phyloP scores from a whole-genome alignment of 306 rosid species.

The Phaseolus lunatus region DNA sequence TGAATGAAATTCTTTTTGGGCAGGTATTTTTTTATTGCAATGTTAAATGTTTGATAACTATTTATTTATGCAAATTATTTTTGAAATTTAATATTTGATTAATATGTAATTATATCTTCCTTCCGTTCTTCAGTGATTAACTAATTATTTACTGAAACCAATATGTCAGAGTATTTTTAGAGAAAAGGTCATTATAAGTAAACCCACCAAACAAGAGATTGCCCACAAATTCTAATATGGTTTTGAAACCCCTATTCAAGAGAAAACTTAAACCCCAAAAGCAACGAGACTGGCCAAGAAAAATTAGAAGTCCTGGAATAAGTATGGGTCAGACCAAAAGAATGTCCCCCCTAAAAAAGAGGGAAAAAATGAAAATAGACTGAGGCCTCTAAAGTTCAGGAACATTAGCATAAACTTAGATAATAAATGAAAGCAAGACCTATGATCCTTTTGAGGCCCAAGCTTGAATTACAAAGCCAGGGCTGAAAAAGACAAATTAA shows the following conservation, averaged over 20 bases:
- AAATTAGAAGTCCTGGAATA: background rate
- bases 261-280: background rate
- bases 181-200: background rate
- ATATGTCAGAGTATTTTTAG: background rate
- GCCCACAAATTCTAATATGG: background rate
- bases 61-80: conserved; percentile 18
- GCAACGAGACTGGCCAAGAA: background rate
- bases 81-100: conserved; percentile 31
- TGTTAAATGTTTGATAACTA: conserved; percentile 20
- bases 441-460: background rate
- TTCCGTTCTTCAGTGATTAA: conserved; percentile 19
- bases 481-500: background rate
- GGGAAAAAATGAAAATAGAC: background rate
- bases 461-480: background rate
- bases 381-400: background rate
- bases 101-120: conserved; percentile 27
- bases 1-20: conserved; percentile 93
- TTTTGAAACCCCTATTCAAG: background rate
- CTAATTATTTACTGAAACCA: background rate
- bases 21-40: conserved; percentile 66
- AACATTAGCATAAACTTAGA: background rate
- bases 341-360: background rate
- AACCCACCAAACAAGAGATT: background rate
- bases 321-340: background rate
- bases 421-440: background rate